phyloP scores from a whole-genome alignment of 768 basidiomycete genomes.

The Tylopilus felleus region DNA sequence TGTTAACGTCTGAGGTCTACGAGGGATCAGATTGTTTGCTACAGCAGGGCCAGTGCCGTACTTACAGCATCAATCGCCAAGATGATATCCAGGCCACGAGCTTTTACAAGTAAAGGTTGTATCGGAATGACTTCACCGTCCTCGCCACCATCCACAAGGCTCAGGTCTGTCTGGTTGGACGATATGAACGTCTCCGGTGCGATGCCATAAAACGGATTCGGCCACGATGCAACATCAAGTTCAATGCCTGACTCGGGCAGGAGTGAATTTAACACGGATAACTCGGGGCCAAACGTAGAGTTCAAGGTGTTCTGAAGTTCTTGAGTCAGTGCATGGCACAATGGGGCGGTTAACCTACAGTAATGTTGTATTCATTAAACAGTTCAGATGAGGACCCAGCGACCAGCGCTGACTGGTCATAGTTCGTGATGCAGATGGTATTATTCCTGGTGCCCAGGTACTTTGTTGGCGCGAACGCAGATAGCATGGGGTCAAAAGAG shows the following conservation, averaged over 20 bases:
- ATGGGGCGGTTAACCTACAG: constrained; percentile 14
- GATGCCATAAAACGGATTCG: constrained; percentile 39
- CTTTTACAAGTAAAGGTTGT: constrained; percentile 47
- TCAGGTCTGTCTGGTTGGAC: constrained; percentile 30
- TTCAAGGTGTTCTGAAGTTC: constrained; percentile 11
- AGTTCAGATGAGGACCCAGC: constrained; percentile 40
- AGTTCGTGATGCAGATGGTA: constrained; percentile 33
- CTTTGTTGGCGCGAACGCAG: constrained; percentile 44
- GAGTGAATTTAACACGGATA: constrained; percentile 16
- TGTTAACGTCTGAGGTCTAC: constrained; percentile 15
- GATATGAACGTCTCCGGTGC: constrained; percentile 35
- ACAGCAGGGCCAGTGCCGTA: background rate
- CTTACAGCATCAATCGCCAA: constrained; percentile 46
- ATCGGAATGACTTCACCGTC: constrained; percentile 45
- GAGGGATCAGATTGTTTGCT: background rate
- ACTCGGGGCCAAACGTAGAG: constrained; percentile 8
- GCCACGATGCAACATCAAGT: constrained; percentile 32
- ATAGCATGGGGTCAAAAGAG: constrained; percentile 40
- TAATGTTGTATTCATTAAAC: constrained; percentile 31
- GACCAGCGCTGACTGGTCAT: constrained; percentile 35
- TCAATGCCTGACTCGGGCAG: constrained; percentile 27
- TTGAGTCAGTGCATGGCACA: background rate
- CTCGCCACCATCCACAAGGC: constrained; percentile 41
- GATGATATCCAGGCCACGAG: constrained; percentile 47
- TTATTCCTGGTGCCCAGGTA: constrained; percentile 41